These are phyloP conservation scores for Vicia faba DNA, from an alignment of 306 rosid species.

Conservation along the genomic window DNA sequence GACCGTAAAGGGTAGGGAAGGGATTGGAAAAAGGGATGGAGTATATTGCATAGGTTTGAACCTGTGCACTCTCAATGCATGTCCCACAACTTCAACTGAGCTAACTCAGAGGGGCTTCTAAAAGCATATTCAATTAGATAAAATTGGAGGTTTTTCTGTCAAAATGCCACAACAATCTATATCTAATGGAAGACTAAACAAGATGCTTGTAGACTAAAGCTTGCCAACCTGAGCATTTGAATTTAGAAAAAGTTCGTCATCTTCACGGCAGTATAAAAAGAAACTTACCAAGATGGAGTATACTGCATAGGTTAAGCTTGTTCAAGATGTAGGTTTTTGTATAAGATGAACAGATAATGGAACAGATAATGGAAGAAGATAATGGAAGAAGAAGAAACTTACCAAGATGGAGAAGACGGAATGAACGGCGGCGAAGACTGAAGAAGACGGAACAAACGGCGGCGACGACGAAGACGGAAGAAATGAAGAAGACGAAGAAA, in stretches of 20 bases:
- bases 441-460: too few relatives aligned
- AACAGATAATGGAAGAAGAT: too few relatives aligned
- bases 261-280: slow-evolving; percentile 95
- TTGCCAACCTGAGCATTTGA: slow-evolving; percentile 67
- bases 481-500: too few relatives aligned
- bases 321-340: too few relatives aligned
- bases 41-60: slow-evolving; percentile 22
- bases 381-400: too few relatives aligned
- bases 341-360: too few relatives aligned
- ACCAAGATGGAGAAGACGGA: too few relatives aligned
- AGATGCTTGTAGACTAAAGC: slow-evolving; percentile 25
- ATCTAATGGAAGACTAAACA: slow-evolving; percentile 14
- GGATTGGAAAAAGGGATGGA: slow-evolving; percentile 9
- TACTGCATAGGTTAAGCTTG: too few relatives aligned
- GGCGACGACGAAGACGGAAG: too few relatives aligned
- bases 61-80: slow-evolving; percentile 13
- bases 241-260: slow-evolving; percentile 89
- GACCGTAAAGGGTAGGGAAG: neutral
- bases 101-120: neutral
- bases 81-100: slow-evolving; percentile 10
- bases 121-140: slow-evolving; percentile 11
- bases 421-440: too few relatives aligned
- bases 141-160: neutral
- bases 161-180: neutral
- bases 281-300: too few relatives aligned